Conservation (phyloP, 257 asterid species). For the Paulownia fortunei region DNA sequence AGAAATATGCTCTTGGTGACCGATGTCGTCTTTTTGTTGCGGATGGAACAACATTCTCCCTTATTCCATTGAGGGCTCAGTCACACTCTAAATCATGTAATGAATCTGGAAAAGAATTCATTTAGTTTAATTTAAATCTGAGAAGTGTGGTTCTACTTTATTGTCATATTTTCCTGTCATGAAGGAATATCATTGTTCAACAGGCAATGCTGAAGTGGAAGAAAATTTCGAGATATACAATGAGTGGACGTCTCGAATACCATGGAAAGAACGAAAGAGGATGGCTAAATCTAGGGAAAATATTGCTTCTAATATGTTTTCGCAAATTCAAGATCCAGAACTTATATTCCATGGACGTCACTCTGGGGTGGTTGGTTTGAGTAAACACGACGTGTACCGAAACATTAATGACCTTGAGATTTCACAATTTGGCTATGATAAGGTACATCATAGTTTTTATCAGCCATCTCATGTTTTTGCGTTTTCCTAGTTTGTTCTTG, state of each 20-base stretch:
- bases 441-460: slow-evolving; percentile 44
- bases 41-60: slow-evolving; percentile 87
- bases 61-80: slow-evolving; percentile 57
- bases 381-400: slow-evolving; percentile 56
- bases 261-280: slow-evolving; percentile 89
- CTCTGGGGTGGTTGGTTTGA: slow-evolving; percentile 86
- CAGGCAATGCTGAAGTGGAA: slow-evolving; percentile 40
- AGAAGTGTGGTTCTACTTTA: slow-evolving; percentile 19
- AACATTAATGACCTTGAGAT: slow-evolving; percentile 42
- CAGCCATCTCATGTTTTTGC: not conserved
- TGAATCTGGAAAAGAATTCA: slow-evolving; percentile 29
- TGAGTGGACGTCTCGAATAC: slow-evolving; percentile 75
- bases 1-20: slow-evolving; percentile 78
- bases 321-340: slow-evolving; percentile 73
- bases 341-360: slow-evolving; percentile 75
- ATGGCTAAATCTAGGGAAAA: slow-evolving; percentile 58
- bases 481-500: slow-evolving; percentile 2
- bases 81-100: slow-evolving; percentile 50
- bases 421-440: slow-evolving; percentile 75
- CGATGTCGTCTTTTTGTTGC: slow-evolving; percentile 91
- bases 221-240: slow-evolving; percentile 52
- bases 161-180: slow-evolving; percentile 19
- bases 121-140: not conserved
- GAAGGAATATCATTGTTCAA: slow-evolving; percentile 21
- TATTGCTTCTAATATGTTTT: slow-evolving; percentile 39